Base-by-base conservation (phyloP, 441 rosid species). In the Melastoma candidum region DNA sequence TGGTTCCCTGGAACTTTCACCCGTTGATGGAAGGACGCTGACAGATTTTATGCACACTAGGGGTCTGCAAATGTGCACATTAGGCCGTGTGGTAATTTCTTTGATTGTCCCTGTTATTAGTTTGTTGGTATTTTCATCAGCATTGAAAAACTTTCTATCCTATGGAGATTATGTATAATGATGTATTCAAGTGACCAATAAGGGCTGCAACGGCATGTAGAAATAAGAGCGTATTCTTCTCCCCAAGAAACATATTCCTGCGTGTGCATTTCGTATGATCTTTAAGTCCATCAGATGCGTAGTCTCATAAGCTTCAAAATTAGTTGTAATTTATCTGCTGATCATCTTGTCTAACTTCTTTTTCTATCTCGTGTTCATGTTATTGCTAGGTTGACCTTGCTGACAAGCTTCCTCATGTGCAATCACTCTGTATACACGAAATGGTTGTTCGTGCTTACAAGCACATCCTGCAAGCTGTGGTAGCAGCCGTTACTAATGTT, bases 1-100 rank as follows among this genome's bases (percentile, higher is more conserved):
- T 73, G 94, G 84, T 64, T 84, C 94, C 66, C 89, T 84, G 45
- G 94, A 84, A 72, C 89, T 84, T 71, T 84, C 94, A 49, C 94
- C 94, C 1, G 94, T 84, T 0, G 94, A 84, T 58, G 94, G 94
- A 58, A 80, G 84, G 75, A 84, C 94, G 61, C 69, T 84, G 74
- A 84, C 94, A 46, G 89, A 84, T 69, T 84, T 84, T 72, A 84
- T 82, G 89, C 94, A 84, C 63, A 82, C 94, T 52, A 76, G 89
- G 72, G 94, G 94, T 45, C 76, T 84, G 74, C 84, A 73, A 70
- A 84, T 84, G 89, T 63, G 74, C 66, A 82, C 94, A 56, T 63
- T 84, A 56, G 94, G 94, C 46, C 73, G 50, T 48, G 94, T 84
- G 89, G 94, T 84, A 82, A 72, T 32, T 32, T 32, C 41, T 32